Base-by-base conservation (phyloP, 1,139 yeast species). In the Blastobotrys niveus region DNA sequence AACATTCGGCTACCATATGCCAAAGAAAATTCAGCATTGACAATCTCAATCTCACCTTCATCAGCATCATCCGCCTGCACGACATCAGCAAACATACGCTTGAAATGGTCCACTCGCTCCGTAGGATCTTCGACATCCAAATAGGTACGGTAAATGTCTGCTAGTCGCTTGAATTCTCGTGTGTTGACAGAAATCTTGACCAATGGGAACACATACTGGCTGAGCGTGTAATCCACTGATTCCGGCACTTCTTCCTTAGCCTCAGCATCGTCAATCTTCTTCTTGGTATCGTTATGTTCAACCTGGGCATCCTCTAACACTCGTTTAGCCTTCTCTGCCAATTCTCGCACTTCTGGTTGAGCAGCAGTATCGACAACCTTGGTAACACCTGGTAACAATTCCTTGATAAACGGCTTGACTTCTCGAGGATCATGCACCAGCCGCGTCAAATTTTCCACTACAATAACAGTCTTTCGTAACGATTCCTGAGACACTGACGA, bases 1-100 rank as follows among this genome's bases (percentile, higher is more conserved):
- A 91, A 76, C 96, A 91, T 91, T 69, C 97, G 82, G 34, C 96
- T 85, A 68, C 98, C 98, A 63, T 91, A 91, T 31, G 98, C 98
- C 54, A 91, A 73, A 0, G 97, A 91, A 66, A 91, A 91, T 62
- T 86, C 93, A 30, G 97, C 82, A 65, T 91, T 88, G 55, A 89
- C 96, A 61, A 91, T 82, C 61, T 84, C 94, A 52, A 87, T 69
- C 51, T 93, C 96, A n/a, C n/a, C n/a, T 48, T 83, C 94, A 45
- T 76, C 80, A 40, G 71, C 70, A 26, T 69, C 68, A 30, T 73
- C 80, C 40, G 76, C 79, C 49, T 76, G 82, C 38, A 82, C 83
- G 40, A 77, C 71, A 41, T 67, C 71, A 31, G 73, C 74, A 68
- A 82, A 86, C 54, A 85, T 70, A 15, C 71, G 65, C 66, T 88